Percentiles rank a stretch among this genome's conserved stretches.
Conservation (phyloP, 352 stramenopile species). For the Pythium brachiatum region DNA sequence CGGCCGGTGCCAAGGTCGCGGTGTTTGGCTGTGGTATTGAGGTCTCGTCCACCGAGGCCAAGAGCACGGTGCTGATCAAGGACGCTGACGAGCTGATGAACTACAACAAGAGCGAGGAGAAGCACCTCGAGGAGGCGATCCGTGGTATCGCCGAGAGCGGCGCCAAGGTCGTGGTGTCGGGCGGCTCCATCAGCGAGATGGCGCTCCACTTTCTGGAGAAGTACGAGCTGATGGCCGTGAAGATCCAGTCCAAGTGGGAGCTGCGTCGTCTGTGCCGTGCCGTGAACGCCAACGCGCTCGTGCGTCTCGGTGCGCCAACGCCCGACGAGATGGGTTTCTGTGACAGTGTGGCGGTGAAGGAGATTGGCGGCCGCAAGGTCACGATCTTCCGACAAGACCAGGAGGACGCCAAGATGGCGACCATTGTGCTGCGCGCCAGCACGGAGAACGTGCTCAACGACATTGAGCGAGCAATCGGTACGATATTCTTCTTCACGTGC, state of each 20-base stretch:
- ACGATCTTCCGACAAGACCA: constrained; percentile 95
- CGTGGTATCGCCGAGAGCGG: constrained; percentile 95
- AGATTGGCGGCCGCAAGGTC: constrained; percentile 96
- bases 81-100: constrained; percentile 98
- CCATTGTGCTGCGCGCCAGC: constrained; percentile 92
- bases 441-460: constrained; percentile 98
- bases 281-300: constrained; percentile 95
- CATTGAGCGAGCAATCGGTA: constrained; percentile 95
- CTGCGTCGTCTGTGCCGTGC: constrained; percentile 96
- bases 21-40: constrained; percentile 98
- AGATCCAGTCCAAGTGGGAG: constrained; percentile 99
- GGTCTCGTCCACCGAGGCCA: constrained; percentile 95
- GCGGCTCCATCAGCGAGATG: constrained; percentile 98
- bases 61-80: constrained; percentile 99
- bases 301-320: constrained; percentile 95
- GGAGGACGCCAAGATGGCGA: constrained; percentile 95
- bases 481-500: not conserved
- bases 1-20: constrained; percentile 92
- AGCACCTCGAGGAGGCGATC: constrained; percentile 97
- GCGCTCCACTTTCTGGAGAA: constrained; percentile 99
- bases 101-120: constrained; percentile 99
- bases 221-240: constrained; percentile 97
- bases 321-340: constrained; percentile 98
- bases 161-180: constrained; percentile 95
- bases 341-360: constrained; percentile 91